Evolutionary conservation across 139 green algal species (phyloP).

Genomic region (Pleodorina starrii): DNA sequence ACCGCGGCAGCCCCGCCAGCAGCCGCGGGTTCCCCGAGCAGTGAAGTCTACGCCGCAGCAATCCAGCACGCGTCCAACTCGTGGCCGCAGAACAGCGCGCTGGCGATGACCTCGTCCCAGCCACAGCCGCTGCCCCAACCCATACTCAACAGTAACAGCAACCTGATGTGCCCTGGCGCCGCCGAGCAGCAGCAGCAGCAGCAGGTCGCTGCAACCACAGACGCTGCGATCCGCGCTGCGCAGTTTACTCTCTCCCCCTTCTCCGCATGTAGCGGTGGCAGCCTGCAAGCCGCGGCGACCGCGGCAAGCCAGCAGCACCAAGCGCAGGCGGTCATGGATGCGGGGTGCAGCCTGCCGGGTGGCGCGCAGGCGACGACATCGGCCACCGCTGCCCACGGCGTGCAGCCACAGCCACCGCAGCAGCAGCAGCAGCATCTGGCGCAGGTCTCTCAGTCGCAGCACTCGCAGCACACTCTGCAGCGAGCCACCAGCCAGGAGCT

Average conservation of each 20-base stretch:
- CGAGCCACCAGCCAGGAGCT: slow-evolving; percentile 22
- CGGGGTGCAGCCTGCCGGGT: background rate
- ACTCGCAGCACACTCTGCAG: slow-evolving; percentile 36
- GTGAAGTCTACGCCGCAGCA: background rate
- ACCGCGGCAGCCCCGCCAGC: background rate
- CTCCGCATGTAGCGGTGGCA: slow-evolving; percentile 5
- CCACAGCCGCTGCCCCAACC: background rate
- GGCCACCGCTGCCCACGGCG: no score
- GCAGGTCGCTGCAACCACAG: no score
- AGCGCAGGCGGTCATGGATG: no score
- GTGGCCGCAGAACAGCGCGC: slow-evolving; percentile 6
- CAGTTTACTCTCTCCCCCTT: slow-evolving; percentile 12
- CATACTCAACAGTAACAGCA: no score
- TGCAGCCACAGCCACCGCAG: no score
- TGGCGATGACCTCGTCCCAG: background rate
- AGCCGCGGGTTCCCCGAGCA: background rate
- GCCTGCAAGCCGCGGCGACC: background rate
- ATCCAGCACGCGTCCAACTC: background rate
- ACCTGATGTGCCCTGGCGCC: background rate
- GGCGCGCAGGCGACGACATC: background rate
- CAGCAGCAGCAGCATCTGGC: slow-evolving; percentile 5
- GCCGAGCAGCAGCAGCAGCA: no score
- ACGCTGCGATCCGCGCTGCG: background rate
- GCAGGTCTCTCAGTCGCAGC: background rate
- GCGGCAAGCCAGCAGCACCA: background rate